These are phyloP conservation scores for Nemania sp. DNA, from an alignment of 2,329 filamentous ascomycete species.

Conservation along the genomic window DNA sequence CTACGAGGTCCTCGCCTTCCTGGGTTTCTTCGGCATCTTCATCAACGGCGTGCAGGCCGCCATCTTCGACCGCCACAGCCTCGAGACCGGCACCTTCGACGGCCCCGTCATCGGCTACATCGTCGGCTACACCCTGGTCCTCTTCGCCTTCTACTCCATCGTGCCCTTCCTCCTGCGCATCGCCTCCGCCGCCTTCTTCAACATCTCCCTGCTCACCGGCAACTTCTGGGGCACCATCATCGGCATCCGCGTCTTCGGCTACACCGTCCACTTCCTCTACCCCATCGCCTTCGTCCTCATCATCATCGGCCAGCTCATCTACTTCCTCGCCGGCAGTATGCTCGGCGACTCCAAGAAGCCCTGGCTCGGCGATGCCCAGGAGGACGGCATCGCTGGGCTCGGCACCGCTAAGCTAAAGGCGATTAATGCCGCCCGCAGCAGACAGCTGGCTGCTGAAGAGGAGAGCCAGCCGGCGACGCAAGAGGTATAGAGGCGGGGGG, in stretches of 20 bases:
- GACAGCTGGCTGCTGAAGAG: constrained; percentile 45
- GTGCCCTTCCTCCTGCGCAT: constrained; percentile 91
- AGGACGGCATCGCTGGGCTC: constrained; percentile 80
- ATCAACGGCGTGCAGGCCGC: constrained; percentile 93
- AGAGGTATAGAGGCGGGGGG: constrained; percentile 26
- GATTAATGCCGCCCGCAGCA: constrained; percentile 66
- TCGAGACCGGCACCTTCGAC: constrained; percentile 74
- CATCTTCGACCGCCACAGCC: constrained; percentile 87
- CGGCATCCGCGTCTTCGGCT: constrained; percentile 86
- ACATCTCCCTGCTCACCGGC: constrained; percentile 91
- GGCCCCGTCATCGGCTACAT: constrained; percentile 81
- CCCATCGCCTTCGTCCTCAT: constrained; percentile 96
- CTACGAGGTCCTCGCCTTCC: constrained; percentile 93
- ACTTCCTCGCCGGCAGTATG: constrained; percentile 85
- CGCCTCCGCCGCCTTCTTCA: constrained; percentile 93
- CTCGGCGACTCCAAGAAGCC: constrained; percentile 93
- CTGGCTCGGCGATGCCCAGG: constrained; percentile 91
- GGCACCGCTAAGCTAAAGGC: constrained; percentile 88
- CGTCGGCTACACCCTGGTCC: constrained; percentile 86
- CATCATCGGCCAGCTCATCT: constrained; percentile 84
- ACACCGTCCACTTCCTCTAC: constrained; percentile 88
- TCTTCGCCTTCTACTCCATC: constrained; percentile 87
- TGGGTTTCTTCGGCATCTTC: constrained; percentile 86
- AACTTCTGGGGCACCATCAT: constrained; percentile 99
- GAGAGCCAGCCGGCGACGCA: constrained; percentile 14